Conservation (phyloP, 495 filamentous ascomycete genomes). For the Hypoxylon lenormandii region DNA sequence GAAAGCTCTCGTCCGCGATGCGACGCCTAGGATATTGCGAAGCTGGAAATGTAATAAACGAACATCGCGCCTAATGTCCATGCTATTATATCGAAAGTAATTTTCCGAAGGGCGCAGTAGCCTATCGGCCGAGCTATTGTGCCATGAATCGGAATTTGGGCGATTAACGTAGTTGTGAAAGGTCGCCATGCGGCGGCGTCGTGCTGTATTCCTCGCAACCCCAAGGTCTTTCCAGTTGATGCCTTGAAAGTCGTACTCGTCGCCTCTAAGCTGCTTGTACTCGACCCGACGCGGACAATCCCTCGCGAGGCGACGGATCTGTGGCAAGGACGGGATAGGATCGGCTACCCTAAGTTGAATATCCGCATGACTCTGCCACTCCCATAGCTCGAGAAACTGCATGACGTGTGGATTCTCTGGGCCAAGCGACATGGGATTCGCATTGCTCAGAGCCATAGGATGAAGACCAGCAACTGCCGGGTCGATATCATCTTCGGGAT, state of each 20-base stretch:
- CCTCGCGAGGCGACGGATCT: conserved; percentile 31
- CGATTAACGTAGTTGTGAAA: conserved; percentile 71
- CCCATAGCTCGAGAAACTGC: conserved; percentile 46
- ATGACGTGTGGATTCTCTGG: conserved; percentile 45
- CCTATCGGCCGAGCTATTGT: conserved; percentile 51
- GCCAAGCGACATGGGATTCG: conserved; percentile 43
- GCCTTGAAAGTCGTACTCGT: conserved; percentile 79
- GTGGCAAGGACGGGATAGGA: conserved; percentile 19
- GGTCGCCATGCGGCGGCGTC: conserved; percentile 65
- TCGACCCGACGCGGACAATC: conserved; percentile 41
- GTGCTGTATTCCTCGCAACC: conserved; percentile 70
- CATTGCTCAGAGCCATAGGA: conserved; percentile 45
- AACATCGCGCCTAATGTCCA: conserved; percentile 73
- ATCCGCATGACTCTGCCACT: conserved; percentile 36
- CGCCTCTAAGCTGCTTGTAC: conserved; percentile 65
- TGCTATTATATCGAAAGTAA: conserved; percentile 77
- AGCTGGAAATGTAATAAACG: conserved; percentile 87
- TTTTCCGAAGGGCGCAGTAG: conserved; percentile 61
- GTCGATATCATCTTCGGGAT: conserved; percentile 38
- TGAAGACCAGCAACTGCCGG: conserved; percentile 36
- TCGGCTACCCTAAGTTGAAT: conserved; percentile 17
- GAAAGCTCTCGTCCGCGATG: conserved; percentile 78
- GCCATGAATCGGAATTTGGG: conserved; percentile 53
- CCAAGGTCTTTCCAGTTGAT: conserved; percentile 78
- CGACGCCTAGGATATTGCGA: conserved; percentile 80